Percentiles rank a stretch among this genome's conserved stretches.
Conservation (phyloP, 305 asterid species). For the Fraxinus ornus region DNA sequence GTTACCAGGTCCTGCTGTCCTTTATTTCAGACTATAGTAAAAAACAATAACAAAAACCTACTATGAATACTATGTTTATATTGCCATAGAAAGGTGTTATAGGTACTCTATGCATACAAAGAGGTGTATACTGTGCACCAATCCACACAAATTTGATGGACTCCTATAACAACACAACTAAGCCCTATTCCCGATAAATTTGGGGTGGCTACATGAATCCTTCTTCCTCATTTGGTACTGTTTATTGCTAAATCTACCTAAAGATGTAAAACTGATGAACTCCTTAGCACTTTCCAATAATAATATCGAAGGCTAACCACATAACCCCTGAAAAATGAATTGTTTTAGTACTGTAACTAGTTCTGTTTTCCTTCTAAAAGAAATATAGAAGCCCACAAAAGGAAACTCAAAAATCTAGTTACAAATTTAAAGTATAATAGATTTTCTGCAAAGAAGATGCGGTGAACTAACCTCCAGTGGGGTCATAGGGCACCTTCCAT, state of each 20-base stretch:
- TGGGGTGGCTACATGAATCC: not conserved
- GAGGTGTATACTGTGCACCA: not conserved
- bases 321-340: not conserved
- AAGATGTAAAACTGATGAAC: not conserved
- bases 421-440: not conserved
- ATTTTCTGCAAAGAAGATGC: not conserved
- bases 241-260: not conserved
- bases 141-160: not conserved
- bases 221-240: not conserved
- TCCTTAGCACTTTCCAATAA: not conserved
- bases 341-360: not conserved
- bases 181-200: not conserved
- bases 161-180: not conserved
- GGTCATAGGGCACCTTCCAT: constrained; percentile 89
- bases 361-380: not conserved
- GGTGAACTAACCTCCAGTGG: constrained; percentile 79
- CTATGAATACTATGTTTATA: not conserved
- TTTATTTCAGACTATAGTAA: not conserved
- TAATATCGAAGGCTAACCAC: not conserved
- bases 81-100: not conserved
- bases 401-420: not conserved
- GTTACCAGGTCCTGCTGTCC: not conserved
- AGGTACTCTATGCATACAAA: not conserved
- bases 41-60: not conserved
- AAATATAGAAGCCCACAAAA: not conserved